A percentile compares a stretch with the other conserved stretches of the same genome.
phyloP scores from a whole-genome alignment of 2,329 filamentous ascomycete genomes.

The Fusarium mexicanum region DNA sequence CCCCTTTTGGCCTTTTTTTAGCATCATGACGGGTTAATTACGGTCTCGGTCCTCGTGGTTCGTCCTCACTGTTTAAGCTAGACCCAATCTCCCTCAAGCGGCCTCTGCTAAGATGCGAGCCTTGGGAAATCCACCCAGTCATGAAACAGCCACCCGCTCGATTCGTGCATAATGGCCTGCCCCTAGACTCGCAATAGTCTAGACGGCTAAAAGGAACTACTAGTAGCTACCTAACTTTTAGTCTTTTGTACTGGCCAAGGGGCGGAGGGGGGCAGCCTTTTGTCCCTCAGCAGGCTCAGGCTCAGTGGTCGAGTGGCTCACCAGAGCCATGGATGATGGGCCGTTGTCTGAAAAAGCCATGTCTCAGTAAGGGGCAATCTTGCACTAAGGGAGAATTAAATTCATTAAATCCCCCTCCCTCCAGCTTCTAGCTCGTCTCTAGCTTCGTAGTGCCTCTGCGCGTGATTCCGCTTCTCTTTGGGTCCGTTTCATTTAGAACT shows the following conservation, averaged over 20 bases:
- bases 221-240: not conserved
- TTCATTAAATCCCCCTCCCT: not conserved
- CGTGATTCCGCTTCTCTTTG: conserved; percentile 22
- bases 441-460: conserved; percentile 21
- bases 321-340: not conserved
- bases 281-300: not conserved
- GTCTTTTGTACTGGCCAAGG: conserved; percentile 2
- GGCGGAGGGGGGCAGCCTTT: conserved; percentile 7
- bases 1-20: conserved; percentile 28
- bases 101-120: conserved; percentile 6
- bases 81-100: conserved; percentile 4
- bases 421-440: conserved; percentile 28
- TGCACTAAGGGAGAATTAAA: conserved; percentile 2
- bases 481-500: conserved; percentile 6
- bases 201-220: conserved; percentile 1
- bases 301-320: not conserved
- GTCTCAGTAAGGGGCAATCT: conserved; percentile 19
- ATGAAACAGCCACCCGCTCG: conserved; percentile 36
- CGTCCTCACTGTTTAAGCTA: conserved; percentile 33
- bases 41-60: conserved; percentile 22
- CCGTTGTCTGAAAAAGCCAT: conserved; percentile 4
- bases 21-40: conserved; percentile 39
- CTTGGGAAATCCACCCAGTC: not conserved
- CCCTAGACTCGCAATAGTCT: conserved; percentile 1
- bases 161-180: not conserved